Evolutionary conservation across 2,329 filamentous ascomycete genomes (phyloP).

Genomic region (Phialocephala sp.): DNA sequence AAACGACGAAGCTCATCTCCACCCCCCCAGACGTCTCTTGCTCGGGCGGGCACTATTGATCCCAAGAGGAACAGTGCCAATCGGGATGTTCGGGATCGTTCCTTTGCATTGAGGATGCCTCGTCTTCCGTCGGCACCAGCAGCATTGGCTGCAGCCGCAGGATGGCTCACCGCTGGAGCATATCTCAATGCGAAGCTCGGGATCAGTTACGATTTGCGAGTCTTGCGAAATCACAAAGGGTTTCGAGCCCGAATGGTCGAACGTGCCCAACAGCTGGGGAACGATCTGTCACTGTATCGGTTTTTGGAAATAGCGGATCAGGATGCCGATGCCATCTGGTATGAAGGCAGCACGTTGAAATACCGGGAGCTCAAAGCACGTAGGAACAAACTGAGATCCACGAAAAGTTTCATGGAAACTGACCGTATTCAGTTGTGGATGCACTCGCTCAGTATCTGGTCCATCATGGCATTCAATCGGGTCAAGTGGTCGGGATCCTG

Average conservation of each 20-base stretch:
- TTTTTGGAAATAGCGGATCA: constrained; percentile 49
- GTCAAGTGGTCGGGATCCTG: constrained; percentile 53
- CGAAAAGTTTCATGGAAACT: constrained; percentile 8
- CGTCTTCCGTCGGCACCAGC: background rate
- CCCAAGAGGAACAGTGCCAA: background rate
- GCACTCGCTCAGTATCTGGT: constrained; percentile 50
- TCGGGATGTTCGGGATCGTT: background rate
- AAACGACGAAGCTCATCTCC: background rate
- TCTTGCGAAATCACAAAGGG: constrained; percentile 44
- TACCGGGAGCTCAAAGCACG: constrained; percentile 51
- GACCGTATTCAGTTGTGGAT: constrained; percentile 46
- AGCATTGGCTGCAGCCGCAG: constrained; percentile 30
- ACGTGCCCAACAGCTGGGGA: constrained; percentile 46
- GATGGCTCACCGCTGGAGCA: constrained; percentile 41
- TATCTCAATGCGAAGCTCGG: constrained; percentile 52
- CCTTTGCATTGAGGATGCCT: background rate
- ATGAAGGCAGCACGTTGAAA: constrained; percentile 54
- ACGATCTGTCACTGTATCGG: constrained; percentile 48
- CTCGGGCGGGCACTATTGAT: background rate
- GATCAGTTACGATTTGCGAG: constrained; percentile 47
- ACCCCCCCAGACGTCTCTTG: background rate
- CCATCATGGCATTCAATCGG: constrained; percentile 44
- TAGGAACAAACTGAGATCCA: constrained; percentile 26
- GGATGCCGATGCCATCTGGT: constrained; percentile 51
- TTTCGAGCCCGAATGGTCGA: constrained; percentile 44